Percentiles rank a stretch among this genome's conserved stretches.
Conservation (phyloP, 169 alveolate species). For the Plasmodium knowlesi region DNA sequence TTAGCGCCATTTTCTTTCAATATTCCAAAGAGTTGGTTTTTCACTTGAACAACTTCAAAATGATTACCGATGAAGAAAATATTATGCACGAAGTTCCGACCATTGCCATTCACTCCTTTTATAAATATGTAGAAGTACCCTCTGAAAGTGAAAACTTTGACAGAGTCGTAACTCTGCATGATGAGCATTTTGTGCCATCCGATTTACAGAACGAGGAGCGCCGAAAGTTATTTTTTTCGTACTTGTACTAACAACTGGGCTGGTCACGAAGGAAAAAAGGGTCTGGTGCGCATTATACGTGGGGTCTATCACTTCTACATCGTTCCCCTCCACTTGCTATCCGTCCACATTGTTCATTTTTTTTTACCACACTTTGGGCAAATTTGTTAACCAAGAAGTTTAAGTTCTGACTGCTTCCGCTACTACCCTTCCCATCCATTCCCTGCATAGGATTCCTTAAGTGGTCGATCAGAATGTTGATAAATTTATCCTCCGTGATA, state of each 20-base stretch:
- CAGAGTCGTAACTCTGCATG: slow-evolving; percentile 18
- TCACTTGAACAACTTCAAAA: slow-evolving; percentile 57
- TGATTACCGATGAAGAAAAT: slow-evolving; percentile 29
- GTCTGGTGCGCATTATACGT: neutral
- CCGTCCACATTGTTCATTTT: slow-evolving; percentile 1
- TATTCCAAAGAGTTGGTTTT: slow-evolving; percentile 50
- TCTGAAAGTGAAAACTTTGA: slow-evolving; percentile 21
- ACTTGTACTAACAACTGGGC: slow-evolving; percentile 16
- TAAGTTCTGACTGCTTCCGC: slow-evolving; percentile 16
- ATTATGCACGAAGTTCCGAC: slow-evolving; percentile 33
- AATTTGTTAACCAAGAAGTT: slow-evolving; percentile 18
- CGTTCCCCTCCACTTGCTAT: neutral
- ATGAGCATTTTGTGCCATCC: slow-evolving; percentile 46
- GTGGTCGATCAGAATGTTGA: slow-evolving; percentile 55
- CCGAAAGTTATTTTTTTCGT: slow-evolving; percentile 40
- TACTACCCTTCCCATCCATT: slow-evolving; percentile 9
- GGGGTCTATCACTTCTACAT: neutral
- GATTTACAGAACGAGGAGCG: slow-evolving; percentile 48
- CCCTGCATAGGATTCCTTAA: slow-evolving; percentile 42
- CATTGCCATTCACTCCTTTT: slow-evolving; percentile 55
- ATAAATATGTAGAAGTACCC: slow-evolving; percentile 50
- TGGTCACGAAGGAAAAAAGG: neutral
- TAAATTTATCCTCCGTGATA: slow-evolving; percentile 54
- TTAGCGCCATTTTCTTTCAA: slow-evolving; percentile 34
- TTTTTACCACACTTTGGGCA: slow-evolving; percentile 33